Conservation (phyloP, 345 rosid species). For the Mercurialis annua region DNA sequence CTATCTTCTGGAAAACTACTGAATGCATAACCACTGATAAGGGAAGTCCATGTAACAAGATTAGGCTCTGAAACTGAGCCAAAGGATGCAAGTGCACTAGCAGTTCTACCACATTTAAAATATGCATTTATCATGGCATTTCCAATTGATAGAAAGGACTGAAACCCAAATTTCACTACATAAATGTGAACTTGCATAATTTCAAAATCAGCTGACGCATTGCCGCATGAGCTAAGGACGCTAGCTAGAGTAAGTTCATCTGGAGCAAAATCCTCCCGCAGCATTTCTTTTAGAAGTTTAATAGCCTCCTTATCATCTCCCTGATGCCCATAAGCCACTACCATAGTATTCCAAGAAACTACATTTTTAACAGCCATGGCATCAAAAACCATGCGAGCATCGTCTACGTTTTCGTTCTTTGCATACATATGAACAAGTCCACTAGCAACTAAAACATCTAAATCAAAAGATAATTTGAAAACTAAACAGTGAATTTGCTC, state of each 20-base stretch:
- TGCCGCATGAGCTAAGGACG: slow-evolving; percentile 54
- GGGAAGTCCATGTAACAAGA: slow-evolving; percentile 64
- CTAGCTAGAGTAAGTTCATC: slow-evolving; percentile 63
- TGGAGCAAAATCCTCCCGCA: slow-evolving; percentile 37
- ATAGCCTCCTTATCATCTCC: slow-evolving; percentile 52
- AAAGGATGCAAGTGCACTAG: slow-evolving; percentile 49
- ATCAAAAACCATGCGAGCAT: slow-evolving; percentile 49
- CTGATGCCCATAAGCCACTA: slow-evolving; percentile 52
- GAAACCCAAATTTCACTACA: slow-evolving; percentile 41
- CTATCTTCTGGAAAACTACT: slow-evolving; percentile 53
- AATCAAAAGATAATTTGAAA: slow-evolving; percentile 40
- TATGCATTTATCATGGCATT: slow-evolving; percentile 58
- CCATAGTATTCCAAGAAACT: slow-evolving; percentile 68
- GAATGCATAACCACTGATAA: slow-evolving; percentile 57
- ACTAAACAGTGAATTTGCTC: slow-evolving; percentile 51
- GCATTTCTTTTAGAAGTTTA: slow-evolving; percentile 47
- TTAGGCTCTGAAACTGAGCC: slow-evolving; percentile 39
- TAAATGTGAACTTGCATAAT: slow-evolving; percentile 48
- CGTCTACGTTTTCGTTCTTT: slow-evolving; percentile 38
- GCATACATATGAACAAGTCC: slow-evolving; percentile 58
- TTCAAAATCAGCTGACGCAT: slow-evolving; percentile 37
- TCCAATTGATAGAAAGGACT: slow-evolving; percentile 37
- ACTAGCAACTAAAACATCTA: slow-evolving; percentile 54
- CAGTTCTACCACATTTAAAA: slow-evolving; percentile 52
- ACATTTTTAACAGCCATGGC: slow-evolving; percentile 49